These are phyloP conservation scores for Isatis tinctoria DNA, from an alignment of 345 rosid genomes.

Conservation along the genomic window DNA sequence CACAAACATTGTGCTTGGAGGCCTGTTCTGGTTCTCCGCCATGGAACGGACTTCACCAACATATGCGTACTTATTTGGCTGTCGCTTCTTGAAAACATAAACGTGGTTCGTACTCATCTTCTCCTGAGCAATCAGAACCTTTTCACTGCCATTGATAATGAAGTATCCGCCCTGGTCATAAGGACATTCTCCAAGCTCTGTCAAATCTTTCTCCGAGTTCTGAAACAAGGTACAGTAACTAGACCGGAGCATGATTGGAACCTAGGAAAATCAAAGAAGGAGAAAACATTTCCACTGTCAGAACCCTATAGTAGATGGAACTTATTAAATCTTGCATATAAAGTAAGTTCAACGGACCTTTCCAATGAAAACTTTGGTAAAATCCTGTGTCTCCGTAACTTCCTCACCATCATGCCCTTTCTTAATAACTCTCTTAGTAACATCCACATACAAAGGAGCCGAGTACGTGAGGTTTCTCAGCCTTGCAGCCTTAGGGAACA, in stretches of 20 bases:
- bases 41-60: constrained; percentile 96
- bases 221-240: constrained; percentile 81
- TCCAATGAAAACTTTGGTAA: constrained; percentile 92
- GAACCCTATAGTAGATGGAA: background rate
- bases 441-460: constrained; percentile 94
- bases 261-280: constrained; percentile 37
- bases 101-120: constrained; percentile 99
- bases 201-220: constrained; percentile 96
- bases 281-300: background rate
- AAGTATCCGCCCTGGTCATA: constrained; percentile 99
- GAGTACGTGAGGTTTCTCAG: constrained; percentile 94
- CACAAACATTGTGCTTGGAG: constrained; percentile 98
- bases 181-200: constrained; percentile 98
- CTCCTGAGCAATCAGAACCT: constrained; percentile 97
- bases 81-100: constrained; percentile 94
- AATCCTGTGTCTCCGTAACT: constrained; percentile 88
- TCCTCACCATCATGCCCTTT: constrained; percentile 99
- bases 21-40: constrained; percentile 95
- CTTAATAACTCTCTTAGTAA: constrained; percentile 83
- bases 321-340: background rate
- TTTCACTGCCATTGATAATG: constrained; percentile 97
- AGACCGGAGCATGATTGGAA: constrained; percentile 98
- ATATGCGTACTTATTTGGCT: constrained; percentile 88
- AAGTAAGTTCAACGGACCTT: constrained; percentile 45
- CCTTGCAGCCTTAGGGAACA: constrained; percentile 97